These are phyloP conservation scores for Xylaria sp. DNA, from an alignment of 2,329 filamentous ascomycete species.

Conservation along the genomic window DNA sequence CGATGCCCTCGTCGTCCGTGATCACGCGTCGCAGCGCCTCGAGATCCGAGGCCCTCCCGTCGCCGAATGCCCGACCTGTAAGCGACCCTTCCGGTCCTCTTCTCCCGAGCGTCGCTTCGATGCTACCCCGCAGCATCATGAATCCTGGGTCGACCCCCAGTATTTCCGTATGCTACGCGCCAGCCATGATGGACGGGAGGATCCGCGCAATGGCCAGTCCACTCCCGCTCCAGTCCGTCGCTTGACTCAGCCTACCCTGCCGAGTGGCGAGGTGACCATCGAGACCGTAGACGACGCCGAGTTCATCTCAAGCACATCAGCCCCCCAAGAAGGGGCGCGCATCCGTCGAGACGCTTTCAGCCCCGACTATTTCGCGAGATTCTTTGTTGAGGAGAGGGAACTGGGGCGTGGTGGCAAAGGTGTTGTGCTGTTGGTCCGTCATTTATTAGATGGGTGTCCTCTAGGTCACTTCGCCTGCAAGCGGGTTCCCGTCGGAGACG, in stretches of 20 bases:
- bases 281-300: conserved; percentile 48
- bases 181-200: conserved; percentile 49
- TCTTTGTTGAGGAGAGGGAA: conserved; percentile 88
- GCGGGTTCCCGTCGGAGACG: conserved; percentile 91
- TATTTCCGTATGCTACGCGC: conserved; percentile 93
- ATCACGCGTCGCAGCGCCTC: conserved; percentile 82
- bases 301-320: conserved; percentile 60
- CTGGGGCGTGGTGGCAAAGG: conserved; percentile 92
- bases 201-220: conserved; percentile 45
- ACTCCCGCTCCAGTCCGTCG: conserved; percentile 61
- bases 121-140: conserved; percentile 48
- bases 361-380: conserved; percentile 88
- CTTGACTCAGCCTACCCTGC: conserved; percentile 54
- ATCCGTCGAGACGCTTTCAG: conserved; percentile 90
- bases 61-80: conserved; percentile 88
- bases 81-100: conserved; percentile 66
- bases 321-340: conserved; percentile 63
- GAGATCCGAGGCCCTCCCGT: conserved; percentile 71
- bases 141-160: conserved; percentile 83
- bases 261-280: conserved; percentile 32
- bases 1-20: conserved; percentile 89
- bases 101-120: conserved; percentile 60
- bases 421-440: conserved; percentile 90
- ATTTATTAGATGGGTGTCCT: conserved; percentile 86
- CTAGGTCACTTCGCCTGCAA: conserved; percentile 96